Evolutionary conservation across 257 asterid genomes (phyloP).

Genomic region (Parsonsia alboflavescens): DNA sequence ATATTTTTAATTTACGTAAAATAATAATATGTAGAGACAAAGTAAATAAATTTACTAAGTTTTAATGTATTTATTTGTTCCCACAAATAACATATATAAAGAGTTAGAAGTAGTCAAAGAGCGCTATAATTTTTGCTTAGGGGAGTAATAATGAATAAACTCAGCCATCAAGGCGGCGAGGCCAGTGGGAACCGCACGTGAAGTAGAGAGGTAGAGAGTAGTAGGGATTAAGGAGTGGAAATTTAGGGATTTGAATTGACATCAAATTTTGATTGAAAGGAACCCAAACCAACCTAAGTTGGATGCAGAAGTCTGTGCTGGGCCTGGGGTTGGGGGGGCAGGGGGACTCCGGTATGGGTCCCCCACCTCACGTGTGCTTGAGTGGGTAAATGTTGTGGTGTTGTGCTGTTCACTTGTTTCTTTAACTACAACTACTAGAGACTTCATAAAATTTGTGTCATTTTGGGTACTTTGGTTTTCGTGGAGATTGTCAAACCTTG

Average conservation of each 20-base stretch:
- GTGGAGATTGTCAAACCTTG: slow-evolving; percentile 14
- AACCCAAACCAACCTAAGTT: not conserved
- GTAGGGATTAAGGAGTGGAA: not conserved
- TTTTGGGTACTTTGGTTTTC: not conserved
- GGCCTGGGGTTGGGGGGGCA: too few relatives aligned
- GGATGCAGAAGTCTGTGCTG: too few relatives aligned
- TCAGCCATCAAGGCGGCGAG: slow-evolving; percentile 33
- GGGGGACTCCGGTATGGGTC: too few relatives aligned
- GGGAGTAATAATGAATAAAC: not conserved
- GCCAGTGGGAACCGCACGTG: slow-evolving; percentile 34
- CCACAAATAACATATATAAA: not conserved
- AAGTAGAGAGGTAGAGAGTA: not conserved
- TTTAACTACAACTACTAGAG: not conserved
- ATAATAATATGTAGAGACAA: too few relatives aligned
- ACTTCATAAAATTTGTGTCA: not conserved
- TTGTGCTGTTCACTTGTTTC: not conserved
- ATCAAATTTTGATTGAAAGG: not conserved
- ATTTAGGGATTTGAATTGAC: not conserved
- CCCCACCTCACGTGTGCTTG: slow-evolving; percentile 21
- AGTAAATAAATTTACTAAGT: too few relatives aligned
- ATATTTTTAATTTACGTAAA: too few relatives aligned
- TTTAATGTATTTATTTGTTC: too few relatives aligned
- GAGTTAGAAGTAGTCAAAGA: slow-evolving; percentile 19
- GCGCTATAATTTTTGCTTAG: not conserved
- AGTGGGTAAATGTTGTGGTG: slow-evolving; percentile 1